Evolutionary conservation across 23 red algal species (phyloP).

Genomic region (Pyropia yezoensis): DNA sequence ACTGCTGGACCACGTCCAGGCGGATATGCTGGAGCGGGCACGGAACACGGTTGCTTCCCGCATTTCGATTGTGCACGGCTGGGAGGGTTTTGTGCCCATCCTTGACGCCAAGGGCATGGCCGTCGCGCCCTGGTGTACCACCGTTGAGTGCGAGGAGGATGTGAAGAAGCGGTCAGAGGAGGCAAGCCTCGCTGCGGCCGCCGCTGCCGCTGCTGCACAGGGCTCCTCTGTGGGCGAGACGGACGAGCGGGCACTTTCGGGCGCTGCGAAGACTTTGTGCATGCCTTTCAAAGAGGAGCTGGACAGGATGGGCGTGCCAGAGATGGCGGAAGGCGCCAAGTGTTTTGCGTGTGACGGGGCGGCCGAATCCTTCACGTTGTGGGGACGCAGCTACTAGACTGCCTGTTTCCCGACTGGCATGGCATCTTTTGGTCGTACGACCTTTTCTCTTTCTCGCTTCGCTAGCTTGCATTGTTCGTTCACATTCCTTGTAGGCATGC

Average conservation of each 20-base stretch:
- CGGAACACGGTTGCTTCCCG: slow-evolving; percentile 5
- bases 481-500: too few relatives aligned
- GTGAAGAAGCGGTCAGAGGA: slow-evolving; percentile 70
- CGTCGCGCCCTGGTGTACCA: slow-evolving; percentile 84
- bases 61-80: slow-evolving; percentile 8
- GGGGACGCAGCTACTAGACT: slow-evolving; percentile 93
- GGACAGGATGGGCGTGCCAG: slow-evolving; percentile 24
- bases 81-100: slow-evolving; percentile 70
- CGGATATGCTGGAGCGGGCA: slow-evolving; percentile 54
- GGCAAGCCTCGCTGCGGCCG: slow-evolving; percentile 30
- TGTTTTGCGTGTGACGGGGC: slow-evolving; percentile 79
- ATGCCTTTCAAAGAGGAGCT: slow-evolving; percentile 89
- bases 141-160: slow-evolving; percentile 76
- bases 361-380: slow-evolving; percentile 62
- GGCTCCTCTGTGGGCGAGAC: slow-evolving; percentile 14
- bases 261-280: slow-evolving; percentile 88
- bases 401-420: too few relatives aligned
- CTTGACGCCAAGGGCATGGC: slow-evolving; percentile 58
- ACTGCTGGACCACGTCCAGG: slow-evolving; percentile 59
- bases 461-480: too few relatives aligned
- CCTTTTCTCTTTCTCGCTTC: too few relatives aligned
- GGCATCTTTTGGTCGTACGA: too few relatives aligned
- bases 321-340: slow-evolving; percentile 10
- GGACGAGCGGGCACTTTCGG: slow-evolving; percentile 46
- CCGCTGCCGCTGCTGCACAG: slow-evolving; percentile 10